Conservation (phyloP, 169 alveolate genomes). For the Cryptosporidium parvum region DNA sequence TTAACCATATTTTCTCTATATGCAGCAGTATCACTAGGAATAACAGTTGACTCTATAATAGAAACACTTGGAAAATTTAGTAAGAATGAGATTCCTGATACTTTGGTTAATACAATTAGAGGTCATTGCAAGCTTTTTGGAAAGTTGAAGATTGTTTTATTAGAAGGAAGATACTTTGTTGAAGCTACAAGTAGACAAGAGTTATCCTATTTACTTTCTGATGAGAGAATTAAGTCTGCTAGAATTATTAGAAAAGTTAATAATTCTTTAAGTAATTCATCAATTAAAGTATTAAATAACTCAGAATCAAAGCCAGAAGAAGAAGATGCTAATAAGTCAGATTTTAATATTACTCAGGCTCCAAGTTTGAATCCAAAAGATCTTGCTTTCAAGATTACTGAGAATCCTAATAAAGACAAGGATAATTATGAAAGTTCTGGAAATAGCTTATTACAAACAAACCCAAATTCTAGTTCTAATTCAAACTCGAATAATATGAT, state of each 20-base stretch:
- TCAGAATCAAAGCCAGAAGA: neutral
- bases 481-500: constrained; percentile 72
- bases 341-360: constrained; percentile 48
- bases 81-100: constrained; percentile 90
- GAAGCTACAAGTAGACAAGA: constrained; percentile 90
- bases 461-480: neutral
- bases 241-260: constrained; percentile 74
- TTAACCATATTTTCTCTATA: constrained; percentile 91
- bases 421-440: neutral
- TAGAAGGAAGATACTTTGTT: constrained; percentile 93
- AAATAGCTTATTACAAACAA: neutral
- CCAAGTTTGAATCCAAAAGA: constrained; percentile 58
- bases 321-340: constrained; percentile 14
- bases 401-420: constrained; percentile 1
- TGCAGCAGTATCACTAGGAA: constrained; percentile 97
- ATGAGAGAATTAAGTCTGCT: constrained; percentile 86
- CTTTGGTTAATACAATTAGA: constrained; percentile 85
- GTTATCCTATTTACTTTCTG: constrained; percentile 86
- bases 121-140: constrained; percentile 87
- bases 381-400: constrained; percentile 41
- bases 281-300: neutral
- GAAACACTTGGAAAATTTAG: constrained; percentile 90
- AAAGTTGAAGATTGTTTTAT: constrained; percentile 92
- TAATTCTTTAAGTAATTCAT: neutral
- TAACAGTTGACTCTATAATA: constrained; percentile 93